Evolutionary conservation across 1,284 basidiomycete species (phyloP).

Genomic region (Volvariella surrecta): DNA sequence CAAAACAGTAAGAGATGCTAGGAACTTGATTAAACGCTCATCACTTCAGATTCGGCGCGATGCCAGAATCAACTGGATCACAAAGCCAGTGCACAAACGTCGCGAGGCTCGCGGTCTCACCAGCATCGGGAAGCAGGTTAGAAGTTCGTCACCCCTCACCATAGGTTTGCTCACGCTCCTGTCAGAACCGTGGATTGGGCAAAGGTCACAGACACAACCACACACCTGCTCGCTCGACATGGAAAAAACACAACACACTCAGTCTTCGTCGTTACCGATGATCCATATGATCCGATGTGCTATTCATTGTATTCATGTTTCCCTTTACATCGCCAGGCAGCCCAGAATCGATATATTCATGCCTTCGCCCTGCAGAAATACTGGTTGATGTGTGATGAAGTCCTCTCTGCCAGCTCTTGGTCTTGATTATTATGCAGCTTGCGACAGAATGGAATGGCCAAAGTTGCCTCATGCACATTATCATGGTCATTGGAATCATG

Average conservation of each 20-base stretch:
- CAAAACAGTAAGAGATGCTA: constrained; percentile 1
- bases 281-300: constrained; percentile 21
- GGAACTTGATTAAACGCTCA: constrained; percentile 7
- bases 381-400: too few relatives aligned
- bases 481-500: too few relatives aligned
- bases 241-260: constrained; percentile 98
- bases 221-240: constrained; percentile 84
- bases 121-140: constrained; percentile 86
- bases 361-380: too few relatives aligned
- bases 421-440: too few relatives aligned
- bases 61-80: constrained; percentile 98
- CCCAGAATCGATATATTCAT: too few relatives aligned
- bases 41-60: constrained; percentile 78
- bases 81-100: constrained; percentile 97
- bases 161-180: constrained; percentile 10
- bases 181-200: constrained; percentile 87
- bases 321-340: too few relatives aligned
- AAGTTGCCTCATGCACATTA: too few relatives aligned
- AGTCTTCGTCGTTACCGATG: constrained; percentile 97
- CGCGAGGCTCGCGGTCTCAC: constrained; percentile 98
- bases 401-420: too few relatives aligned
- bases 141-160: neutral
- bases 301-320: too few relatives aligned
- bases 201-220: constrained; percentile 97
- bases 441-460: too few relatives aligned